Percentiles rank a stretch among this genome's conserved stretches.
phyloP scores from a whole-genome alignment of 352 stramenopile genomes.

The Phytopythium boreale region DNA sequence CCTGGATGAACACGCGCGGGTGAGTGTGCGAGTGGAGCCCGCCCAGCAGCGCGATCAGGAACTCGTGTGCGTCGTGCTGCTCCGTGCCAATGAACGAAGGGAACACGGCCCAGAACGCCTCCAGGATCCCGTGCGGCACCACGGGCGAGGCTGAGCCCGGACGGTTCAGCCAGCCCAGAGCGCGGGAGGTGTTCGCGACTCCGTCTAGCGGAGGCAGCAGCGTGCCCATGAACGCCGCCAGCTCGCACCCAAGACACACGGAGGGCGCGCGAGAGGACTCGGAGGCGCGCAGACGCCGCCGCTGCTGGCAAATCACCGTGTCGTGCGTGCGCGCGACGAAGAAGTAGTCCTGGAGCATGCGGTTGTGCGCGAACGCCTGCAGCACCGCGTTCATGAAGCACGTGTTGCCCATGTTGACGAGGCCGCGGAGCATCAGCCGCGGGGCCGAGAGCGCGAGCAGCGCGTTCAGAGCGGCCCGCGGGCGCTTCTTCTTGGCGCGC shows the following conservation, averaged over 20 bases:
- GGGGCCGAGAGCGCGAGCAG: slow-evolving; percentile 11
- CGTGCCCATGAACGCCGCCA: slow-evolving; percentile 39
- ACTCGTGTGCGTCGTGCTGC: slow-evolving; percentile 79
- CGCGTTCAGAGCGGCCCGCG: not conserved
- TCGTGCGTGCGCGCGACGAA: slow-evolving; percentile 59
- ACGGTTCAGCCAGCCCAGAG: not conserved
- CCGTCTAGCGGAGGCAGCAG: slow-evolving; percentile 18
- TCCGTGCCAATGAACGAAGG: slow-evolving; percentile 49
- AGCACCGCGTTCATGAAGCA: slow-evolving; percentile 85
- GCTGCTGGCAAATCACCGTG: slow-evolving; percentile 61
- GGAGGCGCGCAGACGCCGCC: slow-evolving; percentile 20
- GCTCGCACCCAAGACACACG: slow-evolving; percentile 62
- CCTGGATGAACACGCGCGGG: slow-evolving; percentile 33
- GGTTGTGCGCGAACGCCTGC: slow-evolving; percentile 68
- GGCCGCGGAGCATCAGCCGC: slow-evolving; percentile 37
- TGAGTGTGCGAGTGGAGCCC: slow-evolving; percentile 61
- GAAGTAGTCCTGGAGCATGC: slow-evolving; percentile 69
- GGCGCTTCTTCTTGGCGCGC: slow-evolving; percentile 5
- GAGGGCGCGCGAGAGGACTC: slow-evolving; percentile 11
- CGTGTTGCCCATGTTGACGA: slow-evolving; percentile 86
- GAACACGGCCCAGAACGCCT: slow-evolving; percentile 56
- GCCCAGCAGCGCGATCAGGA: slow-evolving; percentile 64
- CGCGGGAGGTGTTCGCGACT: not conserved
- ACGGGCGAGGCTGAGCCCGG: slow-evolving; percentile 22
- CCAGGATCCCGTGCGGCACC: slow-evolving; percentile 55